phyloP scores from a whole-genome alignment of 2,329 filamentous ascomycete species.

The Dactylellina leptospora region DNA sequence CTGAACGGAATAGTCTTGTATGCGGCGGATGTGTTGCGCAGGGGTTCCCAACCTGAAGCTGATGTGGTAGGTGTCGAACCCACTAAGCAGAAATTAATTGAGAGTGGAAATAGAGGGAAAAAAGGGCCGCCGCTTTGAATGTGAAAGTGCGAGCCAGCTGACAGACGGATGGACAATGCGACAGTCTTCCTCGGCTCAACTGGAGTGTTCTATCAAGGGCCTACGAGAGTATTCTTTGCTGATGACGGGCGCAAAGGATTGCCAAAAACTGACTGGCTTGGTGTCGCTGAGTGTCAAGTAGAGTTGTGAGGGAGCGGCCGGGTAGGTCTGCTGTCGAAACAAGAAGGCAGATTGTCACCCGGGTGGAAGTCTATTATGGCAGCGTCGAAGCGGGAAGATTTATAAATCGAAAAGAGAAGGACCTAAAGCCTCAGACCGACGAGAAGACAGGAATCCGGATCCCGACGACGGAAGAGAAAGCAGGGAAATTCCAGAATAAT shows the following conservation, averaged over 20 bases:
- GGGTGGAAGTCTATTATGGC: slow-evolving; percentile 42
- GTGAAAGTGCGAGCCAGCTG: slow-evolving; percentile 34
- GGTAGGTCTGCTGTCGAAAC: slow-evolving; percentile 50
- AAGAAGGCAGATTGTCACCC: slow-evolving; percentile 45
- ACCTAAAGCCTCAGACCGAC: slow-evolving; percentile 43
- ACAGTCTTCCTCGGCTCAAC: slow-evolving; percentile 52
- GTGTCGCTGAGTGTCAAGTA: slow-evolving; percentile 17
- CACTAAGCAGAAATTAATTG: slow-evolving; percentile 1
- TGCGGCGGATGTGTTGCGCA: slow-evolving; percentile 42
- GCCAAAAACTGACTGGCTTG: slow-evolving; percentile 35
- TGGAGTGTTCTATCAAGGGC: slow-evolving; percentile 20
- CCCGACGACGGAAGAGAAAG: slow-evolving; percentile 38
- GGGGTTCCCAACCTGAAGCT: slow-evolving; percentile 18
- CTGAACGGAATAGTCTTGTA: slow-evolving; percentile 19
- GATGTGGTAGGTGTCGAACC: slow-evolving; percentile 43
- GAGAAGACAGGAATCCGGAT: slow-evolving; percentile 50
- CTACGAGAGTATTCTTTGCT: slow-evolving; percentile 44
- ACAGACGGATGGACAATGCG: slow-evolving; percentile 16
- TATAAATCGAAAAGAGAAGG: slow-evolving; percentile 52
- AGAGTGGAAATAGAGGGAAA: slow-evolving; percentile 8
- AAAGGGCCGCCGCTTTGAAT: slow-evolving; percentile 49
- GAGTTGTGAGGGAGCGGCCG: slow-evolving; percentile 19
- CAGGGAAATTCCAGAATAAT: slow-evolving; percentile 33
- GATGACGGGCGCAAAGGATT: slow-evolving; percentile 47
- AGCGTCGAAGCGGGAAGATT: slow-evolving; percentile 53